Base-by-base conservation (phyloP, 75 land plant species). In the Picea sitchensis region DNA sequence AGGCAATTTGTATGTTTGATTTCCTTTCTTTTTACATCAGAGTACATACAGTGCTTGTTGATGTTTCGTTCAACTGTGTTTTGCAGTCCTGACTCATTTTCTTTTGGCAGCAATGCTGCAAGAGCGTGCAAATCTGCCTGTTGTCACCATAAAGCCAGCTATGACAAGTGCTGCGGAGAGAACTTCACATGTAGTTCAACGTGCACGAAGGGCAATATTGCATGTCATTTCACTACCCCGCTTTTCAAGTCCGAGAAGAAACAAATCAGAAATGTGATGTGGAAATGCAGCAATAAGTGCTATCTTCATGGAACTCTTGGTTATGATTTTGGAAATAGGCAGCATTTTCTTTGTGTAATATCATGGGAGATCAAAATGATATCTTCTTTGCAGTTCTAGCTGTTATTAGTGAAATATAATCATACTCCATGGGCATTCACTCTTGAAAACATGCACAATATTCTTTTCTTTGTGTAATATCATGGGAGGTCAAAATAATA, bases 131-230 rank as follows among this genome's bases (percentile, higher is more conserved):
- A 91, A 72, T 73, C 59, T 92, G 64, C 98, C 98, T 26, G 77
- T 82, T 23, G 90, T 87, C 65, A 88, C 95, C 18, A 61, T 92
- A 18, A 88, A 81, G 78, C 96, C 95, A 69, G 84, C 90, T 14
- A 95, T 92, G 58, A 82, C 82, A 21, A 89, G 88, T 51, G 98
- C 98, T 44, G 98, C 98, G 65, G 88, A 78, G 77, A 92, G 83
- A 83, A 92, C 98, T 59, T 81, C 91, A 64, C 87, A 79, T 76
- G 91, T 88, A 6, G 88, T 92, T 47, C 84, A 82, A 56, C 87
- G 83, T 75, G 95, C 93, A 30, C 87, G 86, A 26, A 84, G 73
- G 74, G 83, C 82, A 44, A 26, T 92, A 21, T 82, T 90, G 84
- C 83, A 82, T 67, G 81, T 92, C 26, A 82, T 88, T 47, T 84